These are phyloP conservation scores for Phyllostachys edulis DNA, from an alignment of 176 grass and related monocot species.

Conservation along the genomic window DNA sequence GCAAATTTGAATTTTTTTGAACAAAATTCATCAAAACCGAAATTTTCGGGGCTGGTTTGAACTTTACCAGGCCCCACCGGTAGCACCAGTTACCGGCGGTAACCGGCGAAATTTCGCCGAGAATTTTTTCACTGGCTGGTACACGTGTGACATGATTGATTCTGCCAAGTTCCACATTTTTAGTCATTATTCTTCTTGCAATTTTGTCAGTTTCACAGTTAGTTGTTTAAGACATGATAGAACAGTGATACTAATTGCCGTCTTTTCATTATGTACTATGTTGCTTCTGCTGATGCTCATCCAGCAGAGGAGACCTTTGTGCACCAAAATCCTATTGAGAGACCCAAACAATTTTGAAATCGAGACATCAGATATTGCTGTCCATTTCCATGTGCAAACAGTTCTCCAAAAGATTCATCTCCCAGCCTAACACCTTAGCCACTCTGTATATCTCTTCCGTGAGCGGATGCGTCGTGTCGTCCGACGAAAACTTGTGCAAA, in stretches of 20 bases:
- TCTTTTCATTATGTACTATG: background rate
- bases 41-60: too few species aligned
- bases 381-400: slow-evolving; percentile 35
- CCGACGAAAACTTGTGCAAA: slow-evolving; percentile 76
- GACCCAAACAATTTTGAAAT: background rate
- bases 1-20: too few species aligned
- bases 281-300: background rate
- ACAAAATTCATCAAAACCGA: too few species aligned
- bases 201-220: background rate
- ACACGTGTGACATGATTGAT: background rate
- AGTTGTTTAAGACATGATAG: slow-evolving; percentile 19
- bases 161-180: background rate
- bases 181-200: background rate
- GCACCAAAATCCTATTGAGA: background rate
- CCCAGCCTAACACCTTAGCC: slow-evolving; percentile 53
- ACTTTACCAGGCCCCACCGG: too few species aligned
- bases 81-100: too few species aligned
- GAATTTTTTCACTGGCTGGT: too few species aligned
- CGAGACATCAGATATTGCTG: background rate
- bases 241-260: background rate
- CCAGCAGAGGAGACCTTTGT: background rate
- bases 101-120: too few species aligned
- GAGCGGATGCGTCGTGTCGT: slow-evolving; percentile 60
- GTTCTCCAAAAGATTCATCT: slow-evolving; percentile 54
- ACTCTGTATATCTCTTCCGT: slow-evolving; percentile 61